Conservation (phyloP, 495 filamentous ascomycete species). For the Corynascus novoguineensis region DNA sequence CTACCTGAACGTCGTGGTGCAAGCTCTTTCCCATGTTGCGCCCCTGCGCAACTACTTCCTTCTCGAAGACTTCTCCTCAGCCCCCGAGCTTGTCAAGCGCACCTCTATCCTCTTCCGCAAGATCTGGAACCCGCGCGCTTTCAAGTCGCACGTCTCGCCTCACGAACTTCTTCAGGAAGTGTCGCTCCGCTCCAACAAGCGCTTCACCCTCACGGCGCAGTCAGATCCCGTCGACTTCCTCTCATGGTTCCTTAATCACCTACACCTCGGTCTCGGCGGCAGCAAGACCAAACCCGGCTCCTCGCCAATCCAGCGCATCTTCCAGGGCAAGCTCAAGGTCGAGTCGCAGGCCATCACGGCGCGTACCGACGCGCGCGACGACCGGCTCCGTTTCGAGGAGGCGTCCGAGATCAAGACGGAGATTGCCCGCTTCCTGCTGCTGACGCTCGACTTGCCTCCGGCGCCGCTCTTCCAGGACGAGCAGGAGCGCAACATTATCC, state of each 20-base stretch:
- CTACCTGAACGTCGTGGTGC: conserved; percentile 95
- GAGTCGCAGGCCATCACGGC: conserved; percentile 94
- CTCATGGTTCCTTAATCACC: conserved; percentile 93
- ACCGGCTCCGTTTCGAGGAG: conserved; percentile 91
- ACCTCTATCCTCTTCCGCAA: conserved; percentile 90
- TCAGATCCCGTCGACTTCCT: conserved; percentile 95
- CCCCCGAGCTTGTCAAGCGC: conserved; percentile 60
- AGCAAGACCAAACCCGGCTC: conserved; percentile 76
- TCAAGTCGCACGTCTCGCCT: conserved; percentile 94
- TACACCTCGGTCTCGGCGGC: conserved; percentile 87
- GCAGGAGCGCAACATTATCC: conserved; percentile 86
- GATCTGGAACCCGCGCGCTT: conserved; percentile 96
- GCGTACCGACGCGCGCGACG: conserved; percentile 69
- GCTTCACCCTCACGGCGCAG: conserved; percentile 84
- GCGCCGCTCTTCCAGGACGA: conserved; percentile 97
- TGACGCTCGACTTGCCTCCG: conserved; percentile 87
- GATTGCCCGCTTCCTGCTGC: conserved; percentile 72
- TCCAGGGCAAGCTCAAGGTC: conserved; percentile 86
- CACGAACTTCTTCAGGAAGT: conserved; percentile 97
- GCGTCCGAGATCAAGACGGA: conserved; percentile 73
- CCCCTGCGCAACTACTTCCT: conserved; percentile 92
- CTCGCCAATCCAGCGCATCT: conserved; percentile 81
- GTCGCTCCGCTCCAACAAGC: conserved; percentile 80
- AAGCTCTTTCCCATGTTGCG: conserved; percentile 82
- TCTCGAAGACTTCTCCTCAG: conserved; percentile 63